Base-by-base conservation (phyloP, 2,329 filamentous ascomycete species). In the Colletotrichum cereale region DNA sequence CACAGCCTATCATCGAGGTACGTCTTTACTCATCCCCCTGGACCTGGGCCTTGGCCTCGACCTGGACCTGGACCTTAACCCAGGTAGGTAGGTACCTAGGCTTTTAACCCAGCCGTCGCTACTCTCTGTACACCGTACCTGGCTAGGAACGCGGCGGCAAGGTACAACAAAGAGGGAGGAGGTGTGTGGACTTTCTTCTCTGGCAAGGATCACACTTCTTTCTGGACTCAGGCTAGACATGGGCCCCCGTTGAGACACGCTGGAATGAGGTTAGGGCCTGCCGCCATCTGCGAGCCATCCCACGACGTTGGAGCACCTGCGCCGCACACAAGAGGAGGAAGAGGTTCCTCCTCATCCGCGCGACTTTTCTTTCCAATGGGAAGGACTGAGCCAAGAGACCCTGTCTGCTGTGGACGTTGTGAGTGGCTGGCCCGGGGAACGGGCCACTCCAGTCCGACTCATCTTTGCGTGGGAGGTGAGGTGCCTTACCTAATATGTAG, bases 1-100 rank as follows among this genome's bases (percentile, higher is more conserved):
- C 65, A 63, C 68, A 68, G 68, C 69, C 69, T 68, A 64, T 72
- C 60, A 50, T 38, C 40, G 34, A 36, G 47, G 65, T 55, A 63
- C 65, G 36, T 63, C 42, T 62, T 52, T 21, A 34, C 64, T 38
- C 53, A n/a, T 40, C 26, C 52, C 61, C 70, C 61, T 47, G 68
- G 52, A 57, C 67, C 67, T 44, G 16, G 53, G 38, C 55, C 56
- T 68, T 31, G 31, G 24, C 44, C 21, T 44, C 24, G 8, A 47
- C 10, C 44, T n/a, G n/a, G 56, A 56, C 57, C 57, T 64, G 40
- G 68, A 50, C 57, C 68, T 62, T 47, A 38, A 56, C 65, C 61
- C 61, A 44, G 52, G 52, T n/a, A n/a, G 42, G 42, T 4, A 44
- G 10, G 21, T n/a, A n/a, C 8, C 5, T 10, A 4, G 44, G 44